These are phyloP conservation scores for Apiotrichum montevideense DNA, from an alignment of 1,284 basidiomycete genomes.

Conservation along the genomic window DNA sequence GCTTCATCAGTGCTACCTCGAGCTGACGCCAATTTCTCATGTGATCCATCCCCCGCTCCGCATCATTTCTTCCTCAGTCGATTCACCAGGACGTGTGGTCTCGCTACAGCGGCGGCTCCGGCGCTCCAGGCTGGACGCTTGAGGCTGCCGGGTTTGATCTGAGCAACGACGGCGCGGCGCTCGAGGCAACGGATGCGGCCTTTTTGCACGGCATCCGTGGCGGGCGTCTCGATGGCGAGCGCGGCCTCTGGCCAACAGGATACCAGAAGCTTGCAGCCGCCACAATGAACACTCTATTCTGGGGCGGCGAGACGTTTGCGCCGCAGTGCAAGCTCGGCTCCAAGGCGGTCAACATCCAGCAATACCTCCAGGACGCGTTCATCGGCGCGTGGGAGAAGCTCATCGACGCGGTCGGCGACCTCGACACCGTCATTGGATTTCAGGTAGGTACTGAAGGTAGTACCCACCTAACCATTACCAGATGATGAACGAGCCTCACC, in stretches of 20 bases:
- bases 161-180: slow-evolving; percentile 47
- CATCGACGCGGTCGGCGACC: slow-evolving; percentile 60
- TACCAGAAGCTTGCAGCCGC: slow-evolving; percentile 83
- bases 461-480: slow-evolving; percentile 33
- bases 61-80: slow-evolving; percentile 37
- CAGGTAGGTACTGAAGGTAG: slow-evolving; percentile 54
- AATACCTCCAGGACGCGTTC: slow-evolving; percentile 76
- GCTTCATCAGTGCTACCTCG: background rate
- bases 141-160: slow-evolving; percentile 73
- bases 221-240: slow-evolving; percentile 52
- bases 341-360: slow-evolving; percentile 60
- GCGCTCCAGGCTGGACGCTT: slow-evolving; percentile 87
- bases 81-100: slow-evolving; percentile 95
- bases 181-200: slow-evolving; percentile 75
- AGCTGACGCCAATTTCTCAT: no score
- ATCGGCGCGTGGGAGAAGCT: slow-evolving; percentile 70
- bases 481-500: slow-evolving; percentile 95
- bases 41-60: no score
- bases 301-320: slow-evolving; percentile 79
- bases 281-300: slow-evolving; percentile 85
- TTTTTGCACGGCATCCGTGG: slow-evolving; percentile 69
- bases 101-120: slow-evolving; percentile 84
- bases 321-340: slow-evolving; percentile 62
- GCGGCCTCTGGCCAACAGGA: slow-evolving; percentile 74
- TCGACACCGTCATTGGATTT: slow-evolving; percentile 80